Evolutionary conservation across 73 alveolate species (phyloP), one percentile per base, ranked within the genome.

Genomic region (Paramecium tetraurelia): DNA sequence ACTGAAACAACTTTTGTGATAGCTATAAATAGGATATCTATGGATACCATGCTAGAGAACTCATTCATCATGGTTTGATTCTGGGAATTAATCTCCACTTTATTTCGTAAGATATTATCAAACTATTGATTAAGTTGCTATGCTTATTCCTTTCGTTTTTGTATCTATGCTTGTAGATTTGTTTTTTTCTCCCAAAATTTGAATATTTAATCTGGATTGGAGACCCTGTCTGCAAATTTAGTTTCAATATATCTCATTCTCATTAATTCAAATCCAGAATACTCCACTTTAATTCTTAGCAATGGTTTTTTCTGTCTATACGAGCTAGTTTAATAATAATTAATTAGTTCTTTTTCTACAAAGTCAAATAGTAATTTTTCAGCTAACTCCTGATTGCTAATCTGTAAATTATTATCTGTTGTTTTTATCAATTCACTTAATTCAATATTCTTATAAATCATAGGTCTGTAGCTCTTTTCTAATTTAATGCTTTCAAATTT

Each of bases 381-480:
- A 53, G 87, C 96, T 10, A 96, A 93, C 44, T 93, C 93, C 16
- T 95, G 59, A 83, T 84, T 93, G 20, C 93, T 59, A 36, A 92
- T 70, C 24, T 89, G 87, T 90, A 93, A 96, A 50, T 90, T 95
- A 57, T 86, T 93, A 36, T 95, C 96, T 43, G 75, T 92, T 50
- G 85, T 92, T 46, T 95, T 92, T 63, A 92, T 59, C 53, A 77
- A 92, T 75, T 95, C 95, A 43, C 92, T 68, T 44, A 96, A 90
- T 69, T 98, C 99, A 72, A 97, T 92, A 58, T 89, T 93, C 12
- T 96, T 96, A 85, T 92, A 96, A 11, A 94, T 88, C 84, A 98
- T 92, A 11, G 99, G 98, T 75, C 99, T 92, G 35, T 93, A 94
- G 21, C 95, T 95, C 92, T 90, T 92, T 48, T 96, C 92, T 44